Evolutionary conservation across 164 flowering plant genomes (phyloP), one percentile per base, ranked within the genome.

Genomic region (Houttuynia cordata): DNA sequence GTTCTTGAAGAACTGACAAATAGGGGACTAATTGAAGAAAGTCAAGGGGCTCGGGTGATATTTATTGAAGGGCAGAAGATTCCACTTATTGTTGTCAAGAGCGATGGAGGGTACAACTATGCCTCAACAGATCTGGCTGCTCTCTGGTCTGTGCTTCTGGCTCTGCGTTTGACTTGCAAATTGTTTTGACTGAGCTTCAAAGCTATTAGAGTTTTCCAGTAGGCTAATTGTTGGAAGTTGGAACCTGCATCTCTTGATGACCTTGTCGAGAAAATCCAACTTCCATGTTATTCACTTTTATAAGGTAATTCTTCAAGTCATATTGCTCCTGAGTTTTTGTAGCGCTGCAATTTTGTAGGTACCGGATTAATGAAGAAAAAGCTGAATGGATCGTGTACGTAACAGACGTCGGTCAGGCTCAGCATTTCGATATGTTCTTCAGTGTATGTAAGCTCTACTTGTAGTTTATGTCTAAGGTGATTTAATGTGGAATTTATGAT

Each of bases 121-220:
- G 94, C 94, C 54, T 90, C 99, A 55, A 93, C 99, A 55, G 99
- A 93, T 81, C 78, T 93, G 20, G 56, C 99, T 25, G 97, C 99
- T 64, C 76, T 93, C 66, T 90, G 99, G 97, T 93, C 57, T 75
- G 96, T 77, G 57, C 54, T 24, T 24, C 25, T 19, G 24, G 37
- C 49, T 39, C 18, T 37, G 22, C 10, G 8, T 4, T 34, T 39
- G 30, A 57, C 37, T 39, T 51, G 57, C 19, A n/a, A 30, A 21
- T 30, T 12, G 9, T 15, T 0, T 39, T 57, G 18, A 39, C 0
- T 30, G 20, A 57, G 18, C 14, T n/a, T 19, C 15, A 17, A 30
- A 1, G 25, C 21, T 53, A 30, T 57, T 57, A n/a, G 49, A 45
- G 40, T 57, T 57, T 25, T 4, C 13, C 22, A 0, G 6, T n/a